These are phyloP conservation scores for Protomyces gravidus DNA, from an alignment of 1,139 yeast species.

Conservation along the genomic window DNA sequence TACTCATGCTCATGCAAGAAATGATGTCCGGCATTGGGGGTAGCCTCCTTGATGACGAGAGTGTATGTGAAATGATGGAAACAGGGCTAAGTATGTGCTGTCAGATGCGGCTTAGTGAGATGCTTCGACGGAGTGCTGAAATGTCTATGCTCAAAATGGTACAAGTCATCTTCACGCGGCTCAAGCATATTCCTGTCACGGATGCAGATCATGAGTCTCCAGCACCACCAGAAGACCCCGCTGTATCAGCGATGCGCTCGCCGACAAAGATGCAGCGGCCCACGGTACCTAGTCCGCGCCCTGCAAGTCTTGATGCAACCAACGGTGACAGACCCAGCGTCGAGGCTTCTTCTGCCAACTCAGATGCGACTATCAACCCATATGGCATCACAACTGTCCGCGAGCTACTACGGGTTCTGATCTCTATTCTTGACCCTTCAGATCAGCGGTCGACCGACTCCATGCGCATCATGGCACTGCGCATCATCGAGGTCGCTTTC, in stretches of 20 bases:
- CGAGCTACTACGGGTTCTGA: slow-evolving; percentile 66
- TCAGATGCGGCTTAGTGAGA: slow-evolving; percentile 86
- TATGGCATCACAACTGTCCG: slow-evolving; percentile 65
- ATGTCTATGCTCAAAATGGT: slow-evolving; percentile 72
- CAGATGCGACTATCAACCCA: slow-evolving; percentile 43
- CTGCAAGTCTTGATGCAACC: slow-evolving; percentile 17
- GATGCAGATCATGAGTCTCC: slow-evolving; percentile 15
- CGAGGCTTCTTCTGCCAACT: slow-evolving; percentile 7
- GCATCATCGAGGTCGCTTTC: slow-evolving; percentile 68
- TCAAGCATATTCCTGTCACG: slow-evolving; percentile 42
- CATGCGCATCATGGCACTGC: slow-evolving; percentile 76
- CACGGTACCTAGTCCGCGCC: slow-evolving; percentile 21
- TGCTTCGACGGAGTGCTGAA: slow-evolving; percentile 84
- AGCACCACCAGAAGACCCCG: slow-evolving; percentile 4
- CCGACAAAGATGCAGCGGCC: slow-evolving; percentile 15
- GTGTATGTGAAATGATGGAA: slow-evolving; percentile 82
- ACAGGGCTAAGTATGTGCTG: slow-evolving; percentile 90
- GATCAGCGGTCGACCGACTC: slow-evolving; percentile 82
- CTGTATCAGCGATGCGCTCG: slow-evolving; percentile 31
- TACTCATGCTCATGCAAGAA: slow-evolving; percentile 66
- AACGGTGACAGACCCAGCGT: background rate
- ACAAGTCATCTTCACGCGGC: slow-evolving; percentile 59
- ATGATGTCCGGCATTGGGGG: slow-evolving; percentile 65
- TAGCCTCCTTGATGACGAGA: slow-evolving; percentile 66
- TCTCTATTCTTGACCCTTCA: slow-evolving; percentile 82